Percentiles rank a stretch among this genome's conserved stretches.
Evolutionary conservation across 2,329 filamentous ascomycete species (phyloP).

Genomic region (Thermomyces lanuginosus): DNA sequence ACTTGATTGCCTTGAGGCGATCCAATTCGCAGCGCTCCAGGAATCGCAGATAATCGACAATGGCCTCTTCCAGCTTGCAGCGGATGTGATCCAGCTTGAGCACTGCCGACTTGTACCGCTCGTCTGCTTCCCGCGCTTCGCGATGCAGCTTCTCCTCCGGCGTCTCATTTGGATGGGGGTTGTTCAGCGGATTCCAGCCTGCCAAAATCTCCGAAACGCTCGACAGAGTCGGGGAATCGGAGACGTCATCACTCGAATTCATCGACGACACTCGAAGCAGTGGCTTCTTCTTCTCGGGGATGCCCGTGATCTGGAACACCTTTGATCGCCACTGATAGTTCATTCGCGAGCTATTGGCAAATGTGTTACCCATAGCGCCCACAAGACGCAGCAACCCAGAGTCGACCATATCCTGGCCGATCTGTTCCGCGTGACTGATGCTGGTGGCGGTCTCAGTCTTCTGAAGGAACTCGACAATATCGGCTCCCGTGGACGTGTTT

Average conservation of each 20-base stretch:
- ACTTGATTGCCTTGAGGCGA: slow-evolving; percentile 92
- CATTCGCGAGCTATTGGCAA: slow-evolving; percentile 94
- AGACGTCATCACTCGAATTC: slow-evolving; percentile 41
- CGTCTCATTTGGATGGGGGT: slow-evolving; percentile 82
- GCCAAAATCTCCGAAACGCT: slow-evolving; percentile 77
- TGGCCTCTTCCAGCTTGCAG: slow-evolving; percentile 89
- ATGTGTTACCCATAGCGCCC: slow-evolving; percentile 85
- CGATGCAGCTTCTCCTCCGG: slow-evolving; percentile 69
- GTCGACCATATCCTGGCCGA: slow-evolving; percentile 80
- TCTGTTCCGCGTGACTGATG: slow-evolving; percentile 79
- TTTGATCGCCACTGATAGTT: slow-evolving; percentile 95
- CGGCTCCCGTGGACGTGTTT: slow-evolving; percentile 78
- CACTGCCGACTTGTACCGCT: slow-evolving; percentile 78
- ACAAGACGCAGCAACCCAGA: slow-evolving; percentile 78
- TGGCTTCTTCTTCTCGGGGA: slow-evolving; percentile 71
- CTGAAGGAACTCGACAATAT: slow-evolving; percentile 92
- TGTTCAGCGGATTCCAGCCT: slow-evolving; percentile 86
- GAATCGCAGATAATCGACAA: slow-evolving; percentile 82
- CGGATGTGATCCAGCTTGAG: slow-evolving; percentile 76
- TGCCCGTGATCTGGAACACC: slow-evolving; percentile 70
- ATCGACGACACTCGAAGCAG: slow-evolving; percentile 60
- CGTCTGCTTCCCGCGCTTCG: slow-evolving; percentile 79
- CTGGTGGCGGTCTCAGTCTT: slow-evolving; percentile 69
- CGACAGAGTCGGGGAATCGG: slow-evolving; percentile 68
- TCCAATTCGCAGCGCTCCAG: slow-evolving; percentile 96